Evolutionary conservation across 306 rosid genomes (phyloP).

Genomic region (Prosopis cineraria): DNA sequence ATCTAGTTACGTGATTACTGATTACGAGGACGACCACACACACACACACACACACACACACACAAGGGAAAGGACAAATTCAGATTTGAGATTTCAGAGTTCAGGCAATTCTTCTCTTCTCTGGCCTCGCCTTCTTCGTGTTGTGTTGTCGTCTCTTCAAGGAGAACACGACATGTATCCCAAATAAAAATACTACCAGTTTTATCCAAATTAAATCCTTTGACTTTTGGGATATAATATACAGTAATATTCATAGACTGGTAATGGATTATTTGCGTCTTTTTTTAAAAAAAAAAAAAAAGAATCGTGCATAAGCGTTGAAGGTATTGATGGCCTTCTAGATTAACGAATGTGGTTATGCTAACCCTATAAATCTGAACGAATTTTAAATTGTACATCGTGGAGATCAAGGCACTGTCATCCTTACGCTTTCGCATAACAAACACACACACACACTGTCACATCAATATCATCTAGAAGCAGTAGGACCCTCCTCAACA

Average conservation of each 20-base stretch:
- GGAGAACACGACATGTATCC: neutral
- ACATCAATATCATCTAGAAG: neutral
- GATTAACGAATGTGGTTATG: constrained; percentile 10
- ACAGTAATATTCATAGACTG: neutral
- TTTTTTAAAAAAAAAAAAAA: neutral
- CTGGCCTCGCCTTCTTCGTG: neutral
- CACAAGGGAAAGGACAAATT: neutral
- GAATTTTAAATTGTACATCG: neutral
- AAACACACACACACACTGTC: neutral
- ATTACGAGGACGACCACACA: too few relatives aligned
- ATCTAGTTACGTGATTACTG: too few relatives aligned
- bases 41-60: too few relatives aligned
- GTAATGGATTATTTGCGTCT: neutral
- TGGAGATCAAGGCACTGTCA: neutral
- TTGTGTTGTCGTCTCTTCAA: neutral
- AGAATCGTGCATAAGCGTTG: neutral
- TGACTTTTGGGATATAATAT: neutral
- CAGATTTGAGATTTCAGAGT: neutral
- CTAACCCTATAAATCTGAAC: neutral
- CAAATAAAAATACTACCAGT: neutral
- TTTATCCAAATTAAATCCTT: neutral
- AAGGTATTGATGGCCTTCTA: constrained; percentile 40
- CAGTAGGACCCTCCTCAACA: neutral
- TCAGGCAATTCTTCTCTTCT: neutral
- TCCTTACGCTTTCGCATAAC: neutral